These are phyloP conservation scores for Cavenderia fasciculata DNA, from an alignment of 78 protist species.

Conservation along the genomic window DNA sequence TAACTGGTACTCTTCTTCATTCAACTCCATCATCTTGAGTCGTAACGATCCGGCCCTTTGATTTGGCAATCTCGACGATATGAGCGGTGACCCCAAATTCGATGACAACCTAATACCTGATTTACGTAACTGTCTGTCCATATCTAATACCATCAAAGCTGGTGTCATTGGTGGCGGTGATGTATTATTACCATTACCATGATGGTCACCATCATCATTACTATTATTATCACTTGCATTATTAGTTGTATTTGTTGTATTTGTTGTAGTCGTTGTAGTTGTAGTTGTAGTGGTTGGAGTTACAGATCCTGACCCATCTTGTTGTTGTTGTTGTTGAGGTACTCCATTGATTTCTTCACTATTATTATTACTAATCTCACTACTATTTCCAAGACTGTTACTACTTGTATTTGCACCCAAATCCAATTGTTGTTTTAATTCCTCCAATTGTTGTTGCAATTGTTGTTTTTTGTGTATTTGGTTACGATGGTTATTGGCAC, in stretches of 20 bases:
- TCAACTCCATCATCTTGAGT: background rate
- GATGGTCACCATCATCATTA: background rate
- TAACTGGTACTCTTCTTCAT: slow-evolving; percentile 31
- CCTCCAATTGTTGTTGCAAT: no score
- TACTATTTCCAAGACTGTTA: no score
- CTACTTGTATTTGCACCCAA: no score
- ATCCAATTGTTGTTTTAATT: no score
- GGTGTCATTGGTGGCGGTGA: background rate
- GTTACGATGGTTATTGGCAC: no score
- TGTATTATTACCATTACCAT: background rate
- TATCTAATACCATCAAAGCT: background rate
- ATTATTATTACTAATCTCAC: no score
- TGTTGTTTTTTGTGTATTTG: no score
- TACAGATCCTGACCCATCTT: background rate
- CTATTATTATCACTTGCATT: background rate
- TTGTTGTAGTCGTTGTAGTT: background rate
- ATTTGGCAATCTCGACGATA: slow-evolving; percentile 36
- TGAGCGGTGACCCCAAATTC: background rate
- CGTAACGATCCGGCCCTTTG: slow-evolving; percentile 35
- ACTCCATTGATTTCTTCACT: no score
- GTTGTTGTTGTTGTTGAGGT: background rate
- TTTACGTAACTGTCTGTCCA: background rate
- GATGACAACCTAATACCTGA: background rate
- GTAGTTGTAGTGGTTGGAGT: background rate
- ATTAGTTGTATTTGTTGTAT: no score